Conservation (phyloP, 83 land plant species). For the Larix sibirica region DNA sequence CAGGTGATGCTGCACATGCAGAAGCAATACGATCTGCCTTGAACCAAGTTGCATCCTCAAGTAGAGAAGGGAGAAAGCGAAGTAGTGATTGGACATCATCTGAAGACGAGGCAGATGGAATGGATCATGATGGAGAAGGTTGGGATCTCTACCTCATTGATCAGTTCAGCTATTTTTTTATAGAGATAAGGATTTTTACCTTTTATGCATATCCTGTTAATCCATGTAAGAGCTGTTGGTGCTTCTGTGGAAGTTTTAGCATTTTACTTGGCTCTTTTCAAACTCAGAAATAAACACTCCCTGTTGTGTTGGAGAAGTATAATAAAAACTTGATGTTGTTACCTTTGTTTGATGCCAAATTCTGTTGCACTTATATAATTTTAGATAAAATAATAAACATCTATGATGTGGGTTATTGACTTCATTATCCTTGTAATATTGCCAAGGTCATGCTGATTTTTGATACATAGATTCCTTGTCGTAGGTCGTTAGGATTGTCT, state of each 20-base stretch:
- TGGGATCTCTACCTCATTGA: slow-evolving; percentile 3
- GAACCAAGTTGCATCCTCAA: slow-evolving; percentile 74
- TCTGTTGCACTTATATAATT: neutral
- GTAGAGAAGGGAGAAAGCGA: slow-evolving; percentile 17
- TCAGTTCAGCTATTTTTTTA: neutral
- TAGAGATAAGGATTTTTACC: neutral
- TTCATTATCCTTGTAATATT: neutral
- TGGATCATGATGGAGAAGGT: slow-evolving; percentile 55
- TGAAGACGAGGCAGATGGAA: slow-evolving; percentile 65
- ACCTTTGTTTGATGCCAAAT: slow-evolving; percentile 3
- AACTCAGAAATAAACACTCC: too few species aligned
- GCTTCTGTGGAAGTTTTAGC: too few species aligned
- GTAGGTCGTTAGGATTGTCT: neutral
- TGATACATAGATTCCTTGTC: neutral
- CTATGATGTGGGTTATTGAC: neutral
- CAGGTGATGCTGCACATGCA: slow-evolving; percentile 60
- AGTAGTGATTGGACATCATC: slow-evolving; percentile 58
- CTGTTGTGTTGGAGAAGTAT: too few species aligned
- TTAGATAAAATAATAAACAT: neutral
- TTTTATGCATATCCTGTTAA: too few species aligned
- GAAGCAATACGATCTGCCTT: slow-evolving; percentile 74
- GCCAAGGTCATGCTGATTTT: neutral
- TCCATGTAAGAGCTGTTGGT: too few species aligned
- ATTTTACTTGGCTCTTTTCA: too few species aligned
- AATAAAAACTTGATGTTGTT: neutral